Evolutionary conservation across 192 early-diverging fungal species (phyloP).

Genomic region (Backusella australiensis): DNA sequence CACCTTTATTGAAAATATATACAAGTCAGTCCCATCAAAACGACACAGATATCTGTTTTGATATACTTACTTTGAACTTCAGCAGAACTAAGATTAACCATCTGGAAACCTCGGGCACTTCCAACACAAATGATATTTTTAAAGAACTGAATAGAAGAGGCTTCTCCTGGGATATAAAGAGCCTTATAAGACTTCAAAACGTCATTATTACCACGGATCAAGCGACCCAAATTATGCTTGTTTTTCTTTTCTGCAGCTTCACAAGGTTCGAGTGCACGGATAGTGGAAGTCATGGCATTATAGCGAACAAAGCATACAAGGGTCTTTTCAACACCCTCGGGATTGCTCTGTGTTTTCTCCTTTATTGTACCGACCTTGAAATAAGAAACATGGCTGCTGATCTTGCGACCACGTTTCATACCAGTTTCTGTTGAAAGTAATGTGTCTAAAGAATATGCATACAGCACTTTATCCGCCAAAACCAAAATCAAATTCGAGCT

Average conservation of each 20-base stretch:
- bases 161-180: slow-evolving; percentile 91
- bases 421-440: slow-evolving; percentile 40
- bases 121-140: slow-evolving; percentile 86
- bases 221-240: slow-evolving; percentile 44
- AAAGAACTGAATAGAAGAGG: slow-evolving; percentile 81
- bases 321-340: slow-evolving; percentile 6
- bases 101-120: slow-evolving; percentile 88
- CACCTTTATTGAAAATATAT: slow-evolving; percentile 57
- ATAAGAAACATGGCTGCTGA: slow-evolving; percentile 64
- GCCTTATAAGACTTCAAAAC: slow-evolving; percentile 66
- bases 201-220: slow-evolving; percentile 41
- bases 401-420: slow-evolving; percentile 46
- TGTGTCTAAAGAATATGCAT: slow-evolving; percentile 53
- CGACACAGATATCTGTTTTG: slow-evolving; percentile 72
- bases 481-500: slow-evolving; percentile 78
- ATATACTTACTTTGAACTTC: slow-evolving; percentile 62
- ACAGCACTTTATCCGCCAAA: slow-evolving; percentile 70
- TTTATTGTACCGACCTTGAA: slow-evolving; percentile 65
- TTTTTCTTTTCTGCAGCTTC: slow-evolving; percentile 49
- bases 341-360: slow-evolving; percentile 38
- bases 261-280: slow-evolving; percentile 74
- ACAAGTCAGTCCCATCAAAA: slow-evolving; percentile 55
- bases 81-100: slow-evolving; percentile 82
- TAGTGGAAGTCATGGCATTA: slow-evolving; percentile 67
- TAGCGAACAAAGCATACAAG: slow-evolving; percentile 72